Base-by-base conservation (phyloP, 2,329 filamentous ascomycete genomes). In the Penicillium janthinellum region DNA sequence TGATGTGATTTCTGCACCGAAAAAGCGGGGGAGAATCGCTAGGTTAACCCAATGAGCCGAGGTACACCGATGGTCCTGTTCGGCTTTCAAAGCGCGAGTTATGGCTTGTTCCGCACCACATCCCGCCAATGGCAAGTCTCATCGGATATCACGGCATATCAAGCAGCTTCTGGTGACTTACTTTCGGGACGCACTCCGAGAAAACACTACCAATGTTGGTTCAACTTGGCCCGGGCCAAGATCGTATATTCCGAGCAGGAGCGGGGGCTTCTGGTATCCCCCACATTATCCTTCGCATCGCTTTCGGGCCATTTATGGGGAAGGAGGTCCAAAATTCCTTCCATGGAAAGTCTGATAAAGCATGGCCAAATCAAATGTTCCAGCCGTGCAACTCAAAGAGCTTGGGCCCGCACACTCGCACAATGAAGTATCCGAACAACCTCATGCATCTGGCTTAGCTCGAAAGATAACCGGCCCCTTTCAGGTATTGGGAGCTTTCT, bases 401-500 rank as follows among this genome's bases (percentile, higher is more conserved):
- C 42, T 28, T 45, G 42, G 22, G 22, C 22, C 42, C 42, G n/a
- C 12, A 45, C 22, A 45, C n/a, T 5, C 12, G 5, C 42, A 45
- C 6, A 28, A 28, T 45, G 42, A 28, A 4, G 4, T 10, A 10
- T 10, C 22, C 3, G 42, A 45, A 15, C 1, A 28, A 28, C 22
- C 42, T n/a, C 5, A 28, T 8, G 22, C 14, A 28, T 14, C 22
- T 28, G 20, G 42, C 22, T 11, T n/a, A 28, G 15, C 22, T 28
- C 42, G 22, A 15, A 45, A 25, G 6, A 45, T 28, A 15, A 45
- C 42, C 1, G 42, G 42, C 4, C 42, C 22, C n/a, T 50, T 37
- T 2, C 59, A 64, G 34, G 76, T 31, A 61, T 70, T 4, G 72
- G 78, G 2, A 68, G 74, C 62, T 48, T 76, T 67, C 38, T 62